A percentile compares a stretch with the other conserved stretches of the same genome.
Conservation (phyloP, 1,284 basidiomycete species). For the Inonotus hispidus region DNA sequence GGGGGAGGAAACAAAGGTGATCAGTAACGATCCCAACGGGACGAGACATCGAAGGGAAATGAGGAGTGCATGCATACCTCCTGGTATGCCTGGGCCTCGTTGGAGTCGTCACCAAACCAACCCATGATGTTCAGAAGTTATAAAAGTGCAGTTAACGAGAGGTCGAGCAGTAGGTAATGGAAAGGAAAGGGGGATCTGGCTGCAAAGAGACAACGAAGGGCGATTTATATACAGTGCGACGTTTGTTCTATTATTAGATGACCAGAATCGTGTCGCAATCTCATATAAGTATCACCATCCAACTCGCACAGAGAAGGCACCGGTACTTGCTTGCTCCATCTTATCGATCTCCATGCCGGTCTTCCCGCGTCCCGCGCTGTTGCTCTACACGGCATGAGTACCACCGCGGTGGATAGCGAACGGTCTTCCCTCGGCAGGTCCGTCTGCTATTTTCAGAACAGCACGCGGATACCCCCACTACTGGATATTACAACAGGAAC, state of each 20-base stretch:
- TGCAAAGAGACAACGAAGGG: not conserved
- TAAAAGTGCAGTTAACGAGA: slow-evolving; percentile 11
- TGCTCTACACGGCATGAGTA: not conserved
- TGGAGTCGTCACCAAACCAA: slow-evolving; percentile 45
- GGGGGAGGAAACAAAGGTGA: not conserved
- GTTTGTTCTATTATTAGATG: not conserved
- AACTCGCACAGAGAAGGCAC: not conserved
- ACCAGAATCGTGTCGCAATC: not conserved
- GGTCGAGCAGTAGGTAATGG: not conserved
- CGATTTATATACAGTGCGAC: not conserved
- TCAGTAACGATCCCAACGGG: not conserved
- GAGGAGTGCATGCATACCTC: slow-evolving; percentile 29
- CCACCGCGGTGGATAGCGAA: not conserved
- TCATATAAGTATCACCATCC: not conserved
- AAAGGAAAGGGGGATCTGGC: not conserved
- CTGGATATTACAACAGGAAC: not conserved
- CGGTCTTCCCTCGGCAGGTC: not conserved
- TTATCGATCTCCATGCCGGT: not conserved
- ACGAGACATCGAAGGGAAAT: not conserved
- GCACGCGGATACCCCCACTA: not conserved
- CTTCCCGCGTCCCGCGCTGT: not conserved
- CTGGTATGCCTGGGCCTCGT: slow-evolving; percentile 43
- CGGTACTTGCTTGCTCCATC: not conserved
- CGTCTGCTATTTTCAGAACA: not conserved
- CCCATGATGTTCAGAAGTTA: slow-evolving; percentile 38